phyloP scores from a whole-genome alignment of 306 rosid genomes.

The Cucurbita argyrosperma region DNA sequence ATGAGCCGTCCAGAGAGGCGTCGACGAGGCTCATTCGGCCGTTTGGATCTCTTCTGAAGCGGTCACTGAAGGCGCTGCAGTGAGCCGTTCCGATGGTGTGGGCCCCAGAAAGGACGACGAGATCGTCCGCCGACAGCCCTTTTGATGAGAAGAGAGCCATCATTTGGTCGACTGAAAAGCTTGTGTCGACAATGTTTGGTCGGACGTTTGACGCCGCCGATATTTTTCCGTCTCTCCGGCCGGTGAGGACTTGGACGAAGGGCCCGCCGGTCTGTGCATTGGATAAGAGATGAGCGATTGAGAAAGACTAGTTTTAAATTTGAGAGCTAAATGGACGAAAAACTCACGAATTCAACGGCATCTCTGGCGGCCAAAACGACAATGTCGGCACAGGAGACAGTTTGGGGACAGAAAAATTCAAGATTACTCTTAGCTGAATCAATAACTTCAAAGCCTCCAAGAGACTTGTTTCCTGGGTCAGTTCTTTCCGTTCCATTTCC shows the following conservation, averaged over 20 bases:
- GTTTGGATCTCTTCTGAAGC: constrained; percentile 37
- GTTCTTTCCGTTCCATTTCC: constrained; percentile 63
- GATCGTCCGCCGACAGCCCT: constrained; percentile 72
- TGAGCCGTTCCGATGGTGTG: constrained; percentile 76
- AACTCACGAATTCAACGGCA: constrained; percentile 67
- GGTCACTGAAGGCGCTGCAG: constrained; percentile 54
- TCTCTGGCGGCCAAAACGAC: constrained; percentile 85
- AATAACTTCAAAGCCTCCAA: constrained; percentile 67
- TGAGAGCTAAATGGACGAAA: background rate
- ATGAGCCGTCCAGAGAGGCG: constrained; percentile 37
- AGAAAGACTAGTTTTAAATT: too few species aligned
- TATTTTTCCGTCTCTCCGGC: constrained; percentile 69
- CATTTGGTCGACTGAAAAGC: constrained; percentile 74
- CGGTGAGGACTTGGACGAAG: constrained; percentile 46
- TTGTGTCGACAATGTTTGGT: constrained; percentile 72
- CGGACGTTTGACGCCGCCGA: constrained; percentile 71
- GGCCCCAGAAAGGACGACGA: constrained; percentile 78
- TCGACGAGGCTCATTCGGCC: constrained; percentile 45
- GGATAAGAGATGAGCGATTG: background rate
- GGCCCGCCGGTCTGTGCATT: constrained; percentile 70
- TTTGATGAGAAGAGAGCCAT: constrained; percentile 41
- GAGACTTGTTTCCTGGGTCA: constrained; percentile 71
- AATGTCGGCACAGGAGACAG: constrained; percentile 88
- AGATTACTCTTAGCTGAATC: constrained; percentile 58
- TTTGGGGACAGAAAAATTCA: constrained; percentile 57